These are phyloP conservation scores for Rhazya stricta DNA, from an alignment of 257 asterid genomes.

Conservation along the genomic window DNA sequence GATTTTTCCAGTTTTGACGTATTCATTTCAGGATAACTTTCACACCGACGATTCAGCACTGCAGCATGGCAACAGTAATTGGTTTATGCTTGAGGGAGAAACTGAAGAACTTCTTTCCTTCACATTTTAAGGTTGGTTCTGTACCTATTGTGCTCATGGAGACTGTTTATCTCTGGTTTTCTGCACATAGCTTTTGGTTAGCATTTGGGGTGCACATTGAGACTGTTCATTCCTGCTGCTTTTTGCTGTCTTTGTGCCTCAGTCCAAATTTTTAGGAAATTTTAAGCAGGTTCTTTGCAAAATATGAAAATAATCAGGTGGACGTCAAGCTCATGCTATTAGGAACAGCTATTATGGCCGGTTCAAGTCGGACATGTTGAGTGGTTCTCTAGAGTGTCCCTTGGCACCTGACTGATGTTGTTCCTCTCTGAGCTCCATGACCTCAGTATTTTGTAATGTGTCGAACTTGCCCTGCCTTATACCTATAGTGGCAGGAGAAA, in stretches of 20 bases:
- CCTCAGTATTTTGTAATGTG: background rate
- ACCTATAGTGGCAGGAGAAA: background rate
- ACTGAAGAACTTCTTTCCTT: constrained; percentile 66
- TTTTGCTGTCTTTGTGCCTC: background rate
- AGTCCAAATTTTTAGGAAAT: background rate
- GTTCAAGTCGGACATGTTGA: background rate
- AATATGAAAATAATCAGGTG: background rate
- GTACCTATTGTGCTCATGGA: background rate
- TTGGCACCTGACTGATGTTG: background rate
- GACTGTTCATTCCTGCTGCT: background rate
- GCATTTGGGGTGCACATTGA: background rate
- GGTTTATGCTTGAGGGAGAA: constrained; percentile 87
- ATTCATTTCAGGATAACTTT: constrained; percentile 63
- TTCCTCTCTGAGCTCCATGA: background rate
- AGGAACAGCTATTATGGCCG: background rate
- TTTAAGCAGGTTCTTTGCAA: background rate
- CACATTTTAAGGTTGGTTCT: constrained; percentile 70
- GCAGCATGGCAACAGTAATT: constrained; percentile 89
- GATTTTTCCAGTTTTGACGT: background rate
- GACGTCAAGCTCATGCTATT: background rate
- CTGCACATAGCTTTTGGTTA: background rate
- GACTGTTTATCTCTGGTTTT: background rate
- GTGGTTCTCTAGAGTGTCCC: background rate
- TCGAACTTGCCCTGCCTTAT: background rate
- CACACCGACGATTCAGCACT: constrained; percentile 93